phyloP scores from a whole-genome alignment of 345 rosid genomes.

The Euphorbia lathyris region DNA sequence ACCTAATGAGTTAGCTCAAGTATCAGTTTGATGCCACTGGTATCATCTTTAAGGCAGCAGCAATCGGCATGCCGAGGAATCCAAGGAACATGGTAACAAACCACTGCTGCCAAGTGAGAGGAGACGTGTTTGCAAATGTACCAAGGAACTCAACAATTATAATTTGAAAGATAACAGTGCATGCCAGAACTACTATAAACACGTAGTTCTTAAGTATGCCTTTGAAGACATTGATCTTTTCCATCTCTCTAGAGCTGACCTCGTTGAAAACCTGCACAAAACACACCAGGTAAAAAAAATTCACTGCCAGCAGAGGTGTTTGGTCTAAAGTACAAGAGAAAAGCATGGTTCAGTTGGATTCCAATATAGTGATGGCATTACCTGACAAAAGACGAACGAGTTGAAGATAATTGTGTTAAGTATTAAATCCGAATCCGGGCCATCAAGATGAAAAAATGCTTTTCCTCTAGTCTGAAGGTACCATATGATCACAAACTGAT shows the following conservation, averaged over 20 bases:
- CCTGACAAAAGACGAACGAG: slow-evolving; percentile 49
- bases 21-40: slow-evolving; percentile 50
- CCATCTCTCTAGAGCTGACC: slow-evolving; percentile 37
- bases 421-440: slow-evolving; percentile 53
- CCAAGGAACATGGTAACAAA: slow-evolving; percentile 64
- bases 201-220: slow-evolving; percentile 33
- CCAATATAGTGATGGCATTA: slow-evolving; percentile 22
- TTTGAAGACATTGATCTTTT: slow-evolving; percentile 28
- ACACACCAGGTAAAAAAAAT: neutral
- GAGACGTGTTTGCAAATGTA: slow-evolving; percentile 55
- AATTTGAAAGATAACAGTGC: slow-evolving; percentile 27
- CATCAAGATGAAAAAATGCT: slow-evolving; percentile 24
- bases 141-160: slow-evolving; percentile 33
- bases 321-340: neutral
- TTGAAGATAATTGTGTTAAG: slow-evolving; percentile 35
- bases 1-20: slow-evolving; percentile 2
- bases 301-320: neutral
- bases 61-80: slow-evolving; percentile 92
- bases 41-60: slow-evolving; percentile 76
- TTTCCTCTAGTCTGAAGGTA: slow-evolving; percentile 34
- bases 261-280: slow-evolving; percentile 31
- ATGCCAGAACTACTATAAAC: slow-evolving; percentile 21
- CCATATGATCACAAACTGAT: slow-evolving; percentile 39
- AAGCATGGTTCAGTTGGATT: neutral
- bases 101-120: slow-evolving; percentile 74